phyloP scores from a whole-genome alignment of 2,329 filamentous ascomycete genomes.

The Colletotrichum paranaense region DNA sequence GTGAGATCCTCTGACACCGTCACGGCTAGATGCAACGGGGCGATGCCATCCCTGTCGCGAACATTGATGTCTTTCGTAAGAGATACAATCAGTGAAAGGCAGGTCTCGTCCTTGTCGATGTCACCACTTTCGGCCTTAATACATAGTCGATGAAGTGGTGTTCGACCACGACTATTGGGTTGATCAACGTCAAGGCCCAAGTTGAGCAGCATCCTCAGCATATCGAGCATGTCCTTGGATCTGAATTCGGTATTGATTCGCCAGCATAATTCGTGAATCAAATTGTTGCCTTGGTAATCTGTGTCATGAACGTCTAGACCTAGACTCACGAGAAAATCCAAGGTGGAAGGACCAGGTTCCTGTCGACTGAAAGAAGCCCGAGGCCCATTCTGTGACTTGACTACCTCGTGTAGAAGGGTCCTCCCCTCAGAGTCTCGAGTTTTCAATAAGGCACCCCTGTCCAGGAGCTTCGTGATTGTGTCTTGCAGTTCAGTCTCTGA shows the following conservation, averaged over 20 bases:
- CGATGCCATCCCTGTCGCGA: slow-evolving; percentile 27
- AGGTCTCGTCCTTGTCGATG: not conserved
- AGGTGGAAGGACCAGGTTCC: not conserved
- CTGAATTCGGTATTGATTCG: not conserved
- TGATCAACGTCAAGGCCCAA: slow-evolving; percentile 34
- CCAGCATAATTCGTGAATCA: slow-evolving; percentile 39
- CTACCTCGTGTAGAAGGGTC: slow-evolving; percentile 36
- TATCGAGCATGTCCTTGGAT: not conserved
- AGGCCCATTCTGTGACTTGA: not conserved
- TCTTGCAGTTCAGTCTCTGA: not conserved
- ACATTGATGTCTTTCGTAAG: slow-evolving; percentile 5
- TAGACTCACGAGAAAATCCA: slow-evolving; percentile 21
- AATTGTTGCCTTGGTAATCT: slow-evolving; percentile 38
- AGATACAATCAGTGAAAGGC: slow-evolving; percentile 36
- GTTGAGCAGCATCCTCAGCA: slow-evolving; percentile 34
- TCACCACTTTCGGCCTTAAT: not conserved
- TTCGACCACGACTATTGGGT: slow-evolving; percentile 38
- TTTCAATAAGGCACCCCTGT: slow-evolving; percentile 30
- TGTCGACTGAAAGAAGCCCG: not conserved
- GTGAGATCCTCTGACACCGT: slow-evolving; percentile 38
- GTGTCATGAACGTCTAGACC: slow-evolving; percentile 32
- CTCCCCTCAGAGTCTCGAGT: slow-evolving; percentile 35
- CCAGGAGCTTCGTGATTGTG: slow-evolving; percentile 28
- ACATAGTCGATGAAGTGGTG: slow-evolving; percentile 40
- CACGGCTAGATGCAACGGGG: slow-evolving; percentile 41